Base-by-base conservation (phyloP, 1,284 basidiomycete species). In the Prillingera fragicola region DNA sequence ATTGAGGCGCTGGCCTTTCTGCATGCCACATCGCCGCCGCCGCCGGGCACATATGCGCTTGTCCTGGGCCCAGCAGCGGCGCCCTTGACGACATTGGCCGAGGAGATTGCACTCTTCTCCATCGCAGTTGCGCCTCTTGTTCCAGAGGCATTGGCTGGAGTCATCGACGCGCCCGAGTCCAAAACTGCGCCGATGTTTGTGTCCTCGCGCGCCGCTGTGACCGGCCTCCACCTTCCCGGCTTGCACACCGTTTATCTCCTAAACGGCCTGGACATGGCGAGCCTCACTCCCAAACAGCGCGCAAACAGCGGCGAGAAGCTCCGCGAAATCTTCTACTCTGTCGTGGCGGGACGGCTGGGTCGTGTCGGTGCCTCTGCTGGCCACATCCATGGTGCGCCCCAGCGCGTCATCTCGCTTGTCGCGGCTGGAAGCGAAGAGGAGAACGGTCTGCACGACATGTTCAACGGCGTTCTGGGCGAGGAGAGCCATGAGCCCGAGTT, bases 221-320 rank as follows among this genome's bases (percentile, higher is more conserved):
- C 61, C 2, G 63, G 63, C 2, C 35, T 65, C 13, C 60, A 65
- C 42, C 45, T 65, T 1, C 45, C 51, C 0, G 19, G 45, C 12
- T 45, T 65, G 10, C 57, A 59, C 41, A 60, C 56, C 4, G 49
- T 65, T 23, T 62, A 62, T 35, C 49, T 63, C 4, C 39, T 63
- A 2, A 47, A 50, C 27, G 63, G 63, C 7, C 43, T 65, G n/a
- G 62, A 65, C 39, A 26, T 55, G n/a, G 35, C 33, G 3, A 39
- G 43, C n/a, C 27, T 60, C 14, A 38, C 54, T 1, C 44, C 45
- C 17, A 33, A 32, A 3, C 52, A 59, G 42, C 23, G 42, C 5
- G 40, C 46, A 23, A n/a, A 28, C 6, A 52, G 48, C 6, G 58
- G 56, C 1, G 18, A 21, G n/a, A 33, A 41, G 3, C 47, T 44